A percentile compares a stretch with the other conserved stretches of the same genome.
phyloP scores from a whole-genome alignment of 495 filamentous ascomycete species.

The Barbatosphaeria neglecta region DNA sequence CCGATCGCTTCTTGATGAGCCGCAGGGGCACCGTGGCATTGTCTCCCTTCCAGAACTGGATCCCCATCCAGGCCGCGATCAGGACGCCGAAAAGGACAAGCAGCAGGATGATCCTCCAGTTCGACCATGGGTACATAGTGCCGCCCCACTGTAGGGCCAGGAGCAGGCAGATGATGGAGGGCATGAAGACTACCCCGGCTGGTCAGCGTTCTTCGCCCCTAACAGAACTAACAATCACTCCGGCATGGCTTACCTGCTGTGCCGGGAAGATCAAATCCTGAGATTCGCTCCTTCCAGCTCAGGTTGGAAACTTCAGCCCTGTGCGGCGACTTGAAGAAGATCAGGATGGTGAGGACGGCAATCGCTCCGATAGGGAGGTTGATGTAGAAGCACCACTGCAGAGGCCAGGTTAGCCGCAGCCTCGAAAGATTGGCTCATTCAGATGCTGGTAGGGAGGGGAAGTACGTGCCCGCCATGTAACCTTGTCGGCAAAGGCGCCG shows the following conservation, averaged over 20 bases:
- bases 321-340: conserved; percentile 30
- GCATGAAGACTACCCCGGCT: conserved; percentile 31
- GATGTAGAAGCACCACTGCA: conserved; percentile 37
- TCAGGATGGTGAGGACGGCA: conserved; percentile 7
- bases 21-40: conserved; percentile 47
- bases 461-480: too few relatives aligned
- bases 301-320: too few relatives aligned
- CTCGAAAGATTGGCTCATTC: too few relatives aligned
- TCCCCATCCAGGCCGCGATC: conserved; percentile 26
- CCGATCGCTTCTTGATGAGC: conserved; percentile 50
- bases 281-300: conserved; percentile 14
- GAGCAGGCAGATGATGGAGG: conserved; percentile 39
- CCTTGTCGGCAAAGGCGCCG: conserved; percentile 33
- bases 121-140: conserved; percentile 41
- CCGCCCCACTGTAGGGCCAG: conserved; percentile 54
- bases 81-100: conserved; percentile 37
- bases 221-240: too few relatives aligned
- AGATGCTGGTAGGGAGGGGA: too few relatives aligned
- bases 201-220: too few relatives aligned
- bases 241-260: too few relatives aligned
- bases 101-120: conserved; percentile 40
- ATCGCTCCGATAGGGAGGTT: conserved; percentile 27
- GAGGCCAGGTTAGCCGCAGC: conserved; percentile 28
- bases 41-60: conserved; percentile 1
- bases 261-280: too few relatives aligned